phyloP scores from a whole-genome alignment of 441 rosid genomes.

The Gossypium armourianum region DNA sequence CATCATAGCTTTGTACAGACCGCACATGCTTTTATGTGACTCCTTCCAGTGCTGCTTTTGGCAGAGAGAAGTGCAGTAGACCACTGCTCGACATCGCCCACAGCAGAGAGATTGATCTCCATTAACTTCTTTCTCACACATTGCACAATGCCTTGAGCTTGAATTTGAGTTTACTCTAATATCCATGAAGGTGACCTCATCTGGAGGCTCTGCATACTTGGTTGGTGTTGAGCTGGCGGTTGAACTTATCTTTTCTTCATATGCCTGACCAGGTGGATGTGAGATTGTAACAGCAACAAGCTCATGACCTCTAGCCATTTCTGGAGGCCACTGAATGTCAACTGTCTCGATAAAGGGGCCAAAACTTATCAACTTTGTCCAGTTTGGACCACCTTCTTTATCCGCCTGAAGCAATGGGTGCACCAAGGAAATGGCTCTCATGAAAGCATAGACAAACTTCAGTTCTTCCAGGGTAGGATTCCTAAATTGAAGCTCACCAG shows the following conservation, averaged over 20 bases:
- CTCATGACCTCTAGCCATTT: constrained; percentile 40
- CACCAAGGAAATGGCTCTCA: constrained; percentile 49
- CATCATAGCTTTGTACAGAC: constrained; percentile 40
- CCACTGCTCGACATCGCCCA: constrained; percentile 28
- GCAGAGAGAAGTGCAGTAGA: constrained; percentile 29
- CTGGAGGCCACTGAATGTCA: constrained; percentile 62
- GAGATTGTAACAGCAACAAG: constrained; percentile 61
- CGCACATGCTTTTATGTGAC: constrained; percentile 30
- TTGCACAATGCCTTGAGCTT: constrained; percentile 27
- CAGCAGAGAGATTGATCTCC: constrained; percentile 31
- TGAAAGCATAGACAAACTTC: constrained; percentile 49
- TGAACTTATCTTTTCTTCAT: constrained; percentile 37
- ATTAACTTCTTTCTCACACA: constrained; percentile 32
- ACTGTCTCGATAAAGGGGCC: constrained; percentile 62
- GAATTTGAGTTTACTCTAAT: constrained; percentile 22
- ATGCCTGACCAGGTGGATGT: constrained; percentile 49
- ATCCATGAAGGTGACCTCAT: constrained; percentile 29
- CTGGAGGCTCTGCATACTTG: constrained; percentile 29
- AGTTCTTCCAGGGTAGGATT: constrained; percentile 56
- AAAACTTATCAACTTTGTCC: constrained; percentile 34
- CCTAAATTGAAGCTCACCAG: constrained; percentile 45
- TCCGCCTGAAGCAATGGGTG: constrained; percentile 53
- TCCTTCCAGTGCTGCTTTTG: constrained; percentile 43
- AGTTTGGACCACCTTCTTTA: constrained; percentile 37
- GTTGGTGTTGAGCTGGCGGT: constrained; percentile 37